Evolutionary conservation across 305 asterid genomes (phyloP).

Genomic region (Striga hermonthica): DNA sequence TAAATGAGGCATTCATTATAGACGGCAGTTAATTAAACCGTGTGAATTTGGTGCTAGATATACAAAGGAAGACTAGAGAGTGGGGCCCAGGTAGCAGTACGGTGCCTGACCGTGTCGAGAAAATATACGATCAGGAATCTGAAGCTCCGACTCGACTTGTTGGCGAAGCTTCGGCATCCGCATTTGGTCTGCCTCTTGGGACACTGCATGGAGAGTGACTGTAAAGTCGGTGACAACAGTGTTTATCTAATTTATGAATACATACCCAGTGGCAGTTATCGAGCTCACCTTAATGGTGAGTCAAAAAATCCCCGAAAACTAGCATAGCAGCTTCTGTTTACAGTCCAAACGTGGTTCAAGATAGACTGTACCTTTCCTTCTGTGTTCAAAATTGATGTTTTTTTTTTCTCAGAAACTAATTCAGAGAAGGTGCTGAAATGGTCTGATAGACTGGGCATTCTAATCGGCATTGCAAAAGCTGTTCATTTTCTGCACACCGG

Average conservation of each 20-base stretch:
- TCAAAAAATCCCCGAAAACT: not conserved
- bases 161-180: conserved; percentile 62
- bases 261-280: conserved; percentile 50
- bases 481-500: conserved; percentile 79
- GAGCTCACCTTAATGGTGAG: conserved; percentile 58
- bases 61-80: conserved; percentile 60
- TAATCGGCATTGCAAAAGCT: conserved; percentile 64
- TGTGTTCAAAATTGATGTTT: too few species aligned
- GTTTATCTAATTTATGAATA: conserved; percentile 60
- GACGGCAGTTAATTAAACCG: not conserved
- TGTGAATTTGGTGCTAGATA: conserved; percentile 37
- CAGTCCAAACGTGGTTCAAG: too few species aligned
- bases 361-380: too few species aligned
- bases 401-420: conserved; percentile 40
- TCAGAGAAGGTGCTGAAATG: conserved; percentile 55
- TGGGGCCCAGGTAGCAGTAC: conserved; percentile 44
- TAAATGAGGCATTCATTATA: too few species aligned
- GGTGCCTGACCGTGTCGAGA: conserved; percentile 51
- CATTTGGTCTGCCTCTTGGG: conserved; percentile 72
- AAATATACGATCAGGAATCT: conserved; percentile 57
- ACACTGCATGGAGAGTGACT: conserved; percentile 54
- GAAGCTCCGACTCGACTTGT: conserved; percentile 58
- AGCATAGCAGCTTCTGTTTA: too few species aligned
- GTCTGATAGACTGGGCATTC: conserved; percentile 57
- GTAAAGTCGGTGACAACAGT: conserved; percentile 40